These are phyloP conservation scores for Coelastrella sp. DNA, from an alignment of 139 green algal species.

Conservation along the genomic window DNA sequence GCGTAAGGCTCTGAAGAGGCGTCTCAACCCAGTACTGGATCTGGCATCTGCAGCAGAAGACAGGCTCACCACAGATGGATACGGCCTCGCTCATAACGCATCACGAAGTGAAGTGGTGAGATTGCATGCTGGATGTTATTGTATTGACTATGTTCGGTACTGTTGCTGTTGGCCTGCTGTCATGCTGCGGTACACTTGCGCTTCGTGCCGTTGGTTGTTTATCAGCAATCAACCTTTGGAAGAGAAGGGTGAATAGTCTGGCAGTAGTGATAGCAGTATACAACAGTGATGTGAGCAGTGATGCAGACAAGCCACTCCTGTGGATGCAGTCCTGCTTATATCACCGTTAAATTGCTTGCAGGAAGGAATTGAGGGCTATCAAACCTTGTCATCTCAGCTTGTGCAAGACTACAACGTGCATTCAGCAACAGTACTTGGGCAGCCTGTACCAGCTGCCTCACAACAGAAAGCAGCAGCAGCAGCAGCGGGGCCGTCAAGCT, in stretches of 20 bases:
- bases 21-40: conserved; percentile 31
- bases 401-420: conserved; percentile 40
- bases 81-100: conserved; percentile 41
- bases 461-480: conserved; percentile 14
- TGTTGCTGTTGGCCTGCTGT: background rate
- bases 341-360: background rate
- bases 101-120: conserved; percentile 32
- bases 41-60: conserved; percentile 37
- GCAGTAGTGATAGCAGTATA: background rate
- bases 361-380: conserved; percentile 18
- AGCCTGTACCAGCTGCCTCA: background rate
- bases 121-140: background rate
- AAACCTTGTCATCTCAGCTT: background rate
- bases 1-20: background rate
- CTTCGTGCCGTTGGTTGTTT: too few species aligned
- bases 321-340: background rate
- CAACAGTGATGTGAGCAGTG: background rate
- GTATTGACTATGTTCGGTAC: background rate
- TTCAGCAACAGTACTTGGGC: conserved; percentile 17
- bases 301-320: background rate
- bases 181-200: background rate
- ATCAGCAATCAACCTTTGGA: too few species aligned
- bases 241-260: background rate
- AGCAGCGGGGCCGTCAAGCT: background rate
- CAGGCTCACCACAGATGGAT: conserved; percentile 27